A percentile compares a stretch with the other conserved stretches of the same genome.
Conservation (phyloP, 352 stramenopile genomes). For the Phytophthora vignae region DNA sequence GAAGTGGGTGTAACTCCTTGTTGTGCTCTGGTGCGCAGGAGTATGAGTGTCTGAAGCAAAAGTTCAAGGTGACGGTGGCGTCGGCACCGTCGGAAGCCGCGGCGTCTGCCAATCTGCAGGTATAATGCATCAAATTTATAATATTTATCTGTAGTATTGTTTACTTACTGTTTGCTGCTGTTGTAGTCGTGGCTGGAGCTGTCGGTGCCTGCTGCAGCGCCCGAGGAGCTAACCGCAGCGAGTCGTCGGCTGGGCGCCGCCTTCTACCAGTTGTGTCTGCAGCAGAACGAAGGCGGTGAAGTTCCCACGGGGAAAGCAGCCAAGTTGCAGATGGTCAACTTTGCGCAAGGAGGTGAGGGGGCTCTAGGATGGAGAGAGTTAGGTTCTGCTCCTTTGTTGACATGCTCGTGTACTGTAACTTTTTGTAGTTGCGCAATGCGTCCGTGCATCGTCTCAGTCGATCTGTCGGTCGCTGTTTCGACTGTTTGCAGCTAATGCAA, state of each 20-base stretch:
- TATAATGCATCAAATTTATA: slow-evolving; percentile 10
- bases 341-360: slow-evolving; percentile 69
- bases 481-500: slow-evolving; percentile 51
- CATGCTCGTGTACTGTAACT: neutral
- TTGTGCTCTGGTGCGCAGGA: slow-evolving; percentile 45
- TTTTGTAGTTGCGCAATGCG: slow-evolving; percentile 66
- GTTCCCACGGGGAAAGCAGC: slow-evolving; percentile 1
- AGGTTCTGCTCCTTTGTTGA: neutral
- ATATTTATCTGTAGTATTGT: neutral
- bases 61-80: slow-evolving; percentile 51
- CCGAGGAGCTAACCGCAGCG: slow-evolving; percentile 35
- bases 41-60: slow-evolving; percentile 64
- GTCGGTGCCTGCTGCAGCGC: slow-evolving; percentile 32
- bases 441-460: slow-evolving; percentile 67
- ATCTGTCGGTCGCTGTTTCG: slow-evolving; percentile 62
- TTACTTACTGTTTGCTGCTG: neutral
- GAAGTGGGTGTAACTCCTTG: neutral
- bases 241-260: slow-evolving; percentile 42
- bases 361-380: neutral
- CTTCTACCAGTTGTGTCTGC: slow-evolving; percentile 68
- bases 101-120: slow-evolving; percentile 53
- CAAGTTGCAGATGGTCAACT: slow-evolving; percentile 53
- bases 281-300: slow-evolving; percentile 36
- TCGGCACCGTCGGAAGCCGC: slow-evolving; percentile 27
- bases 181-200: slow-evolving; percentile 57